Evolutionary conservation across 163 green algal species (phyloP).

Genomic region (Prototheca cutis): DNA sequence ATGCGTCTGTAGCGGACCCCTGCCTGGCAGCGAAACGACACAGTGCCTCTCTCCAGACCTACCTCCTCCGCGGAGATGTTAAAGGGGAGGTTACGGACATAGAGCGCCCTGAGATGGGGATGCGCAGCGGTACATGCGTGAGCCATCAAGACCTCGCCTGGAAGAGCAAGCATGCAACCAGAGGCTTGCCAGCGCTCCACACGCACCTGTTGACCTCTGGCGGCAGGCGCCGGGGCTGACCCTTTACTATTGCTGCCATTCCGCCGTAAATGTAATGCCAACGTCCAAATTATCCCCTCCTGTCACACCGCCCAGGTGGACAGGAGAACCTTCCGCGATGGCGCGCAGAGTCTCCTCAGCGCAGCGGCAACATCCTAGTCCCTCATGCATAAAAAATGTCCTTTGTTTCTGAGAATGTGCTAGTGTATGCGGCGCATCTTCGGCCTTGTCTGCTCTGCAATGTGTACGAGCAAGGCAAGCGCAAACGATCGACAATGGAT

Average conservation of each 20-base stretch:
- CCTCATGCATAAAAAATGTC: background rate
- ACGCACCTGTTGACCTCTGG: slow-evolving; percentile 77
- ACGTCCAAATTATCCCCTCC: background rate
- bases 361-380: no score
- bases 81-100: slow-evolving; percentile 93
- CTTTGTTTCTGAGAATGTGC: background rate
- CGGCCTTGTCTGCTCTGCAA: no score
- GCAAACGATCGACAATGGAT: no score
- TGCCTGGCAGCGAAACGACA: background rate
- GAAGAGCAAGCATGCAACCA: background rate
- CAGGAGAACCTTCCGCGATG: no score
- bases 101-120: slow-evolving; percentile 56
- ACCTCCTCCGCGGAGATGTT: slow-evolving; percentile 87
- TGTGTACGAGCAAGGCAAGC: no score
- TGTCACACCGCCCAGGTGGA: no score
- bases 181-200: no score
- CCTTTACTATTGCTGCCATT: background rate
- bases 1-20: slow-evolving; percentile 53
- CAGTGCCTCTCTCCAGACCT: background rate
- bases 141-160: background rate
- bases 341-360: no score
- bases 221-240: slow-evolving; percentile 41
- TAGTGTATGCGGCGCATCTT: no score
- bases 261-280: background rate
- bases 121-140: background rate